These are phyloP conservation scores for Triticum timopheevii DNA, from an alignment of 176 grass and related monocot species.

Conservation along the genomic window DNA sequence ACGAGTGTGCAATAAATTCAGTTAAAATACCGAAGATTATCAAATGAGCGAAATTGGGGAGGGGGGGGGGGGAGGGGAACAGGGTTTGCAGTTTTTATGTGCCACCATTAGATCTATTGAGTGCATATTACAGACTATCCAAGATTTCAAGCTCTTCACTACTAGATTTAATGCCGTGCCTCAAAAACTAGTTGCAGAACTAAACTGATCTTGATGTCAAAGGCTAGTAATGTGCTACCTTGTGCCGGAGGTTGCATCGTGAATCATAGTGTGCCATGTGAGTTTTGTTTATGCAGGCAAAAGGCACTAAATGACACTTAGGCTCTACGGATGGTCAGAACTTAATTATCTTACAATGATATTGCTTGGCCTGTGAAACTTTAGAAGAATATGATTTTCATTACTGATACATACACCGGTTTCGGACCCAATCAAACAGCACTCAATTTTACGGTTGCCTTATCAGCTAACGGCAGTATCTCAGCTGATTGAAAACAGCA, in stretches of 20 bases:
- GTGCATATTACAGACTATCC: constrained; percentile 3
- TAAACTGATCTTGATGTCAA: constrained; percentile 14
- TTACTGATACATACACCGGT: neutral
- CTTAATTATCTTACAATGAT: neutral
- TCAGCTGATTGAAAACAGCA: constrained; percentile 17
- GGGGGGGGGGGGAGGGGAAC: neutral
- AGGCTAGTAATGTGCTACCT: neutral
- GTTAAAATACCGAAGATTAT: neutral
- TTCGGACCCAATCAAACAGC: constrained; percentile 16
- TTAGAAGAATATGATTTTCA: neutral
- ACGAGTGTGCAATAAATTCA: neutral
- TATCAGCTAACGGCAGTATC: constrained; percentile 1
- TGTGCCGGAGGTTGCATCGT: neutral
- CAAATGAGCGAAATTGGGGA: neutral
- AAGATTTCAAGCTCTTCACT: neutral
- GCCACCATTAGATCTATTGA: neutral
- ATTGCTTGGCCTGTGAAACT: neutral
- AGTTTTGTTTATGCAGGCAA: constrained; percentile 20
- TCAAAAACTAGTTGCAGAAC: neutral
- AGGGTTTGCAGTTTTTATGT: neutral
- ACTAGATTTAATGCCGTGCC: neutral
- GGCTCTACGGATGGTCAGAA: neutral
- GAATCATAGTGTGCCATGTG: neutral
- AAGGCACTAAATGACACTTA: neutral
- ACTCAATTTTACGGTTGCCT: neutral